Conservation (phyloP, 2,329 filamentous ascomycete genomes). For the Coniosporium tulheliwenetii region DNA sequence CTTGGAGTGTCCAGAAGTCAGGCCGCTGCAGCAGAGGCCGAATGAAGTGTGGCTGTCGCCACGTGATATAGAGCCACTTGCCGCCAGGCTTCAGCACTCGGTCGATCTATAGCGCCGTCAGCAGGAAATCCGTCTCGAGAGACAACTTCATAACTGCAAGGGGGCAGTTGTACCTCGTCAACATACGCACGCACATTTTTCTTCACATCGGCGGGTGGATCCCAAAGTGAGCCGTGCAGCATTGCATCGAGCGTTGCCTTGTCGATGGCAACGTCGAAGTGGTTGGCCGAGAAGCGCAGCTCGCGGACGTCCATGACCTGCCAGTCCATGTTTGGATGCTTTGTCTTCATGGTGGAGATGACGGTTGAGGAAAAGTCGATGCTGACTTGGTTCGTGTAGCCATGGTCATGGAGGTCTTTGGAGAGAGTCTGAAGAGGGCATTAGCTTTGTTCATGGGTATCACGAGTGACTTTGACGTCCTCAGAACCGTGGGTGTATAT, state of each 20-base stretch:
- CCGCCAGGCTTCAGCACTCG: conserved; percentile 14
- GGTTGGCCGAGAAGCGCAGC: conserved; percentile 26
- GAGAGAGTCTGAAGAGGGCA: conserved; percentile 30
- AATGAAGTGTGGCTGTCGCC: conserved; percentile 39
- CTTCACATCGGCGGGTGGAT: conserved; percentile 13
- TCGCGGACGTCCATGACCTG: conserved; percentile 33
- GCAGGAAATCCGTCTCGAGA: background rate
- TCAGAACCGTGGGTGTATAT: too few species aligned
- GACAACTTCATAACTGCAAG: conserved; percentile 7
- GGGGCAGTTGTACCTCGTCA: conserved; percentile 4
- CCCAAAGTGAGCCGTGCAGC: conserved; percentile 16
- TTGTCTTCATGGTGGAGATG: conserved; percentile 34
- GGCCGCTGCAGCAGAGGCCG: conserved; percentile 28
- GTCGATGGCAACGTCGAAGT: conserved; percentile 38
- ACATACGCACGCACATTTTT: conserved; percentile 10
- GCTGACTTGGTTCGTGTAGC: conserved; percentile 15
- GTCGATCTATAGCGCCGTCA: conserved; percentile 3
- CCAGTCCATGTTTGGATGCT: conserved; percentile 34
- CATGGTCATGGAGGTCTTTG: conserved; percentile 26
- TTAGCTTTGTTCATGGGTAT: background rate
- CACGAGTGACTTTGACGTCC: background rate
- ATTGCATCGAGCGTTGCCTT: conserved; percentile 18
- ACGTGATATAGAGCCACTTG: conserved; percentile 24
- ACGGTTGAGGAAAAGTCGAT: conserved; percentile 40
- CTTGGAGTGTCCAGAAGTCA: conserved; percentile 27